These are phyloP conservation scores for Ceratocystis destructans DNA, from an alignment of 2,329 filamentous ascomycete species.

Conservation along the genomic window DNA sequence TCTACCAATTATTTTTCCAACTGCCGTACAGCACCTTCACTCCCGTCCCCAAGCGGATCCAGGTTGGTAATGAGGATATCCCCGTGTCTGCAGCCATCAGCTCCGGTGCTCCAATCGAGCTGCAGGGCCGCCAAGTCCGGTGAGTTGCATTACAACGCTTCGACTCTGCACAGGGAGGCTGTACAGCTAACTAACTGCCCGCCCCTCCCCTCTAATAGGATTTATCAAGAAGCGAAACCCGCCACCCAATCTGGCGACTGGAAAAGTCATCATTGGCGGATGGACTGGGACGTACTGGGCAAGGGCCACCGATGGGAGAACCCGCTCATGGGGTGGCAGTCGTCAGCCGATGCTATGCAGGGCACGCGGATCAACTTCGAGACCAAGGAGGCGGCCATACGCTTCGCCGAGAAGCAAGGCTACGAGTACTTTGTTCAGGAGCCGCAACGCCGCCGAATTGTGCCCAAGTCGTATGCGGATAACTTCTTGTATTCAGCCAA, in stretches of 20 bases:
- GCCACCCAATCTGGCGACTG: conserved; percentile 89
- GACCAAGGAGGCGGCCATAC: conserved; percentile 84
- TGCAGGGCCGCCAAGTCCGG: conserved; percentile 89
- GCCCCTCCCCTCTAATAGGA: conserved; percentile 39
- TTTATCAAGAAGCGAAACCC: conserved; percentile 84
- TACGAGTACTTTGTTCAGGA: conserved; percentile 99
- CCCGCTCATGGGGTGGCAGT: conserved; percentile 96
- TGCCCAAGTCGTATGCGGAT: conserved; percentile 90
- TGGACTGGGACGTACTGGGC: conserved; percentile 92
- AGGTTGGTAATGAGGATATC: conserved; percentile 77
- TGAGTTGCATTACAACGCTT: conserved; percentile 32
- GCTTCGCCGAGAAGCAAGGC: conserved; percentile 94
- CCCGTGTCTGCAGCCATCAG: conserved; percentile 71
- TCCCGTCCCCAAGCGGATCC: conserved; percentile 74
- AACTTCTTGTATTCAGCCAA: conserved; percentile 78
- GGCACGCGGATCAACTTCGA: conserved; percentile 84
- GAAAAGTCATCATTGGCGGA: conserved; percentile 75
- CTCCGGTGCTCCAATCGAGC: conserved; percentile 83
- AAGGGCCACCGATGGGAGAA: conserved; percentile 99
- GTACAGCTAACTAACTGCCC: conserved; percentile 1
- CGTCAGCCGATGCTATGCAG: conserved; percentile 87
- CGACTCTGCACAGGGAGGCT: background rate
- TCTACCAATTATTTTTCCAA: background rate
- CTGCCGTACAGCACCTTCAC: conserved; percentile 57
- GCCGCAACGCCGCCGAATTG: conserved; percentile 73